Percentiles rank a stretch among this genome's conserved stretches.
These are phyloP conservation scores for Aspergillus arachidicola DNA, from an alignment of 2,329 filamentous ascomycete genomes.

Conservation along the genomic window DNA sequence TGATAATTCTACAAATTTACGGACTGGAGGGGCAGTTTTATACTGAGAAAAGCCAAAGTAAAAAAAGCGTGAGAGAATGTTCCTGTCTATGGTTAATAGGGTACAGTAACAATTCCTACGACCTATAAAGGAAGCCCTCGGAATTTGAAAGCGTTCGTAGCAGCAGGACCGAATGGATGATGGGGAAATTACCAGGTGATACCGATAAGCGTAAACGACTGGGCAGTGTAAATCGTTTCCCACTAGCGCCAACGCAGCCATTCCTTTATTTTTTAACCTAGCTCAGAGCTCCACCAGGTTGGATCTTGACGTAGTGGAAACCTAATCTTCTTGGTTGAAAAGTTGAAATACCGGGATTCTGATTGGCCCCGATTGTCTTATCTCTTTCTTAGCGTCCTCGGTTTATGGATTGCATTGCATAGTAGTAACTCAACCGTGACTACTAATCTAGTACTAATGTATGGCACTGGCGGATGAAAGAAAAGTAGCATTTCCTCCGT, in stretches of 20 bases:
- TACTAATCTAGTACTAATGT: neutral
- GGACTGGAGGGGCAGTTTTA: neutral
- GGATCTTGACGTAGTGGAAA: slow-evolving; percentile 42
- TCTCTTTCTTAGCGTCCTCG: slow-evolving; percentile 24
- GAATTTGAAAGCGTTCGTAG: neutral
- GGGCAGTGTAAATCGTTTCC: slow-evolving; percentile 10
- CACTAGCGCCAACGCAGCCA: slow-evolving; percentile 18
- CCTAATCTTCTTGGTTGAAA: slow-evolving; percentile 35
- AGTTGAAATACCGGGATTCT: slow-evolving; percentile 31
- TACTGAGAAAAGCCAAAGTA: neutral
- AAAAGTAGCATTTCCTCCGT: neutral
- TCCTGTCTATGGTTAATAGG: neutral
- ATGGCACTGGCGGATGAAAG: neutral
- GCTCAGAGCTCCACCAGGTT: slow-evolving; percentile 24
- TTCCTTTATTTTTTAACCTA: slow-evolving; percentile 15
- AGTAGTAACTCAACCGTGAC: neutral
- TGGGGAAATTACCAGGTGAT: slow-evolving; percentile 14
- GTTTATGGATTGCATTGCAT: slow-evolving; percentile 9
- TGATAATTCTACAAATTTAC: slow-evolving; percentile 1
- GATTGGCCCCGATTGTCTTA: slow-evolving; percentile 36
- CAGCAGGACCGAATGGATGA: slow-evolving; percentile 1
- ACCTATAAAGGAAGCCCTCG: neutral
- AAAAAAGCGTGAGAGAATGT: neutral
- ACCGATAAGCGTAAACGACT: slow-evolving; percentile 6
- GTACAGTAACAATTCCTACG: neutral